phyloP scores from a whole-genome alignment of 2,329 filamentous ascomycete species.

The Fusarium sp. region DNA sequence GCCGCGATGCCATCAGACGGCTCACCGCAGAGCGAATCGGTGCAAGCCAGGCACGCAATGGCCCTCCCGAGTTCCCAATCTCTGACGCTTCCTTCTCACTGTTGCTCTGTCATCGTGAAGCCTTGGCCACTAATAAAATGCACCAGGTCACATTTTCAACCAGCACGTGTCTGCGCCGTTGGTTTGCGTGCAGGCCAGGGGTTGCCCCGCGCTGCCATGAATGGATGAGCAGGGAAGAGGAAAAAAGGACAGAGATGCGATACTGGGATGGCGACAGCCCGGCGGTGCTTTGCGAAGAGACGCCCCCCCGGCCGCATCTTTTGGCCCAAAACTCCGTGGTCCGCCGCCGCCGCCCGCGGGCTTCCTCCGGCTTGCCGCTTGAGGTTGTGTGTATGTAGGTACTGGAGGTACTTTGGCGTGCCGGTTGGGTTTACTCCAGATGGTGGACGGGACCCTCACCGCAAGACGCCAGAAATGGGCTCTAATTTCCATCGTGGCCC shows the following conservation, averaged over 20 bases:
- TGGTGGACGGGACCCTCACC: conserved; percentile 20
- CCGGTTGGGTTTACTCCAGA: conserved; percentile 16
- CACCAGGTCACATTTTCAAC: conserved; percentile 40
- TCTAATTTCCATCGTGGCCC: conserved; percentile 23
- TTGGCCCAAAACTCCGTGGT: conserved; percentile 12
- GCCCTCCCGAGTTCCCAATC: neutral
- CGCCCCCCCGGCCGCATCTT: neutral
- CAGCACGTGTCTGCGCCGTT: conserved; percentile 44
- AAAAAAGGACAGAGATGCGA: conserved; percentile 12
- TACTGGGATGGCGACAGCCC: conserved; percentile 19
- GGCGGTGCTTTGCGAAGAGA: conserved; percentile 6
- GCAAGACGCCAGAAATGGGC: conserved; percentile 35
- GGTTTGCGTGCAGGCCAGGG: conserved; percentile 39
- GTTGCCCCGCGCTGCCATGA: conserved; percentile 11
- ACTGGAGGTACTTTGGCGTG: neutral
- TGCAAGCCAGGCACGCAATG: conserved; percentile 8
- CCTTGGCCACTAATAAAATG: conserved; percentile 32
- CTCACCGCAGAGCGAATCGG: conserved; percentile 7
- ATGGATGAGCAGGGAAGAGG: conserved; percentile 1
- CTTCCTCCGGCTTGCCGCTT: conserved; percentile 22
- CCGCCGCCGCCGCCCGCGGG: neutral
- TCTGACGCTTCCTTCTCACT: conserved; percentile 13
- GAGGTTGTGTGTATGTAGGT: neutral
- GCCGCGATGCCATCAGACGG: neutral
- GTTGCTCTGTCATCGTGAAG: conserved; percentile 1